A percentile compares a stretch with the other conserved stretches of the same genome.
phyloP scores from a whole-genome alignment of 129 eudicot genomes.

The Chrysanthemum lavandulifolium region DNA sequence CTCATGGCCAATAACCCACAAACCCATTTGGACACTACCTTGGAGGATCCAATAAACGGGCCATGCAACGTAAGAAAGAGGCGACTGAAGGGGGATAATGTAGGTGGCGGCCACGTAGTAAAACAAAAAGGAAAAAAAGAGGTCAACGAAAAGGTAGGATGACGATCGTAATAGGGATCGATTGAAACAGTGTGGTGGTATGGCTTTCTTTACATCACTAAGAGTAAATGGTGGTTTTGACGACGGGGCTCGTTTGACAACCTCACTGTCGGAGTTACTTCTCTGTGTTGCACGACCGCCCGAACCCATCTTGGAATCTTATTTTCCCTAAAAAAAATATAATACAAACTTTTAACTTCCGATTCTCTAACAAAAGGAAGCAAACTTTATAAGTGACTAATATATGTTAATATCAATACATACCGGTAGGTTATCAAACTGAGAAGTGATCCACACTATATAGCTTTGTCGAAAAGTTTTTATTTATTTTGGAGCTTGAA shows the following conservation, averaged over 20 bases:
- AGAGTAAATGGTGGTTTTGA: constrained; percentile 16
- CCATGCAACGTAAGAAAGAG: background rate
- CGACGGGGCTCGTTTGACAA: constrained; percentile 15
- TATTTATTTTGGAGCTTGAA: no score
- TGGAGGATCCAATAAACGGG: constrained; percentile 19
- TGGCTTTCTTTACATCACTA: constrained; percentile 15
- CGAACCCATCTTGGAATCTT: constrained; percentile 9
- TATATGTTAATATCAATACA: no score
- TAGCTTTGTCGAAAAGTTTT: no score
- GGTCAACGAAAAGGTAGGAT: constrained; percentile 15
- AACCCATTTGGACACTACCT: constrained; percentile 21
- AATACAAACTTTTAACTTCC: no score
- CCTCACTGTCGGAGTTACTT: background rate
- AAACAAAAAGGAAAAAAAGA: constrained; percentile 12
- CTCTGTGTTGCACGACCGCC: constrained; percentile 8
- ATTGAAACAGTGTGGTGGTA: constrained; percentile 21
- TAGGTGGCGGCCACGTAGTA: constrained; percentile 6
- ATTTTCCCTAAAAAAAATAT: background rate
- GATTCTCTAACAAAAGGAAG: no score
- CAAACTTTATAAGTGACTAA: no score
- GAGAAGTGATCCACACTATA: no score
- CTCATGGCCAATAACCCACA: constrained; percentile 22
- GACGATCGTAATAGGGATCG: background rate
- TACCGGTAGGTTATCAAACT: no score
- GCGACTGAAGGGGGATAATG: background rate